phyloP scores from a whole-genome alignment of 257 asterid species.

The Capsicum baccatum region DNA sequence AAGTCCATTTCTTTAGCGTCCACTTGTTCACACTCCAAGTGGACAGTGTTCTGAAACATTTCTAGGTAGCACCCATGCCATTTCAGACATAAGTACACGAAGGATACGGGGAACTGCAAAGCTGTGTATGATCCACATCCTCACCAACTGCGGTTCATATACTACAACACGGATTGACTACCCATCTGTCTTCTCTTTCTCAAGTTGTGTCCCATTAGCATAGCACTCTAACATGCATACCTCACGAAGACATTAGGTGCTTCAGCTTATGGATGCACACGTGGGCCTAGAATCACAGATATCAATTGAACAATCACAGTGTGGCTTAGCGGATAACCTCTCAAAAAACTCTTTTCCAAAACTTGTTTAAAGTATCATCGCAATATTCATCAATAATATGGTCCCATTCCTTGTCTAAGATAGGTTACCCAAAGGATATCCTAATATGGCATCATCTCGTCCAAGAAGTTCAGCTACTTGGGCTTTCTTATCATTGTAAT shows the following conservation, averaged over 20 bases:
- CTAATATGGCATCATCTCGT: neutral
- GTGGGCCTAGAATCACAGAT: neutral
- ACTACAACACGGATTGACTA: neutral
- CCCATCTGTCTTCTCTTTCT: neutral
- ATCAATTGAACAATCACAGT: neutral
- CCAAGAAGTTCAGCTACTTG: neutral
- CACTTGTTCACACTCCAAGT: neutral
- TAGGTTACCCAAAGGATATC: neutral
- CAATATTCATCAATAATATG: neutral
- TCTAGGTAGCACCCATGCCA: slow-evolving; percentile 9
- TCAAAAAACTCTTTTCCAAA: neutral
- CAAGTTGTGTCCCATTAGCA: neutral
- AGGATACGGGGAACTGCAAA: neutral
- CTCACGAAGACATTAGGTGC: neutral
- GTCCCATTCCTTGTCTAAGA: neutral
- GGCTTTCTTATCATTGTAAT: neutral
- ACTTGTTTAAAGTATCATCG: neutral
- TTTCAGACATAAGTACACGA: neutral
- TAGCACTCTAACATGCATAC: neutral
- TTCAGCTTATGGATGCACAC: neutral
- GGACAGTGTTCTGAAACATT: neutral
- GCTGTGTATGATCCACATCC: neutral
- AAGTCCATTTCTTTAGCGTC: neutral
- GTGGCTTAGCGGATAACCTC: neutral
- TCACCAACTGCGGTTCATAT: neutral